A percentile compares a stretch with the other conserved stretches of the same genome.
Evolutionary conservation across 495 filamentous ascomycete species (phyloP).

Genomic region (Penicillium crystallinum): DNA sequence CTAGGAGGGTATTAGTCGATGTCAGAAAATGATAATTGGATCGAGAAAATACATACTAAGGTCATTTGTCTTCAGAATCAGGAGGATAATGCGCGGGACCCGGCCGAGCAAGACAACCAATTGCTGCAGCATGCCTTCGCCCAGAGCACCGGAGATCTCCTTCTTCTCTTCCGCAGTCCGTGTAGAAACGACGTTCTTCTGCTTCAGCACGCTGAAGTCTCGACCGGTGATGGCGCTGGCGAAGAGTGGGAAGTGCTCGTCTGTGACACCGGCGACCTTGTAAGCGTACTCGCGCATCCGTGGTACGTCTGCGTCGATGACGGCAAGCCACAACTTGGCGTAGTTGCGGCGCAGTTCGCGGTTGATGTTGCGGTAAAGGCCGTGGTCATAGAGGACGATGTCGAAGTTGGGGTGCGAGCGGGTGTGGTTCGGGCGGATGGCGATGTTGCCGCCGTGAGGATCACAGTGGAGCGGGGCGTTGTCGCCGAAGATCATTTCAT

Average conservation of each 20-base stretch:
- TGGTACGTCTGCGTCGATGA: constrained; percentile 79
- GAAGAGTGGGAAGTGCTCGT: constrained; percentile 93
- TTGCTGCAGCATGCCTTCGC: constrained; percentile 81
- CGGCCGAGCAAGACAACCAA: constrained; percentile 83
- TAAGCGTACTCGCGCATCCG: constrained; percentile 83
- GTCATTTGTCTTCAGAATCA: constrained; percentile 98
- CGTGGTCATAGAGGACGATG: constrained; percentile 97
- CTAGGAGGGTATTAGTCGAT: constrained; percentile 28
- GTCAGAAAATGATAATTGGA: background rate
- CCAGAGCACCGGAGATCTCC: constrained; percentile 71
- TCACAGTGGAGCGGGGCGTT: constrained; percentile 92
- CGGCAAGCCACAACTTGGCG: constrained; percentile 95
- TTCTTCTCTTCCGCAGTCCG: constrained; percentile 72
- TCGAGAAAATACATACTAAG: constrained; percentile 53
- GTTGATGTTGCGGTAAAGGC: constrained; percentile 91
- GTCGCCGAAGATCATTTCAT: constrained; percentile 98
- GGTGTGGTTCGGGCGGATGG: constrained; percentile 68
- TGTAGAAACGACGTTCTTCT: constrained; percentile 53
- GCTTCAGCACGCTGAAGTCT: constrained; percentile 71
- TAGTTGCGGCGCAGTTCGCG: constrained; percentile 73
- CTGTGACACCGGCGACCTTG: constrained; percentile 82
- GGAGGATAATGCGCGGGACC: constrained; percentile 84
- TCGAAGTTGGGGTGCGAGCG: constrained; percentile 78
- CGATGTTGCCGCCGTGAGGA: constrained; percentile 95
- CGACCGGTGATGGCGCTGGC: constrained; percentile 94